These are phyloP conservation scores for Cytospora mali DNA, from an alignment of 2,329 filamentous ascomycete species.

Conservation along the genomic window DNA sequence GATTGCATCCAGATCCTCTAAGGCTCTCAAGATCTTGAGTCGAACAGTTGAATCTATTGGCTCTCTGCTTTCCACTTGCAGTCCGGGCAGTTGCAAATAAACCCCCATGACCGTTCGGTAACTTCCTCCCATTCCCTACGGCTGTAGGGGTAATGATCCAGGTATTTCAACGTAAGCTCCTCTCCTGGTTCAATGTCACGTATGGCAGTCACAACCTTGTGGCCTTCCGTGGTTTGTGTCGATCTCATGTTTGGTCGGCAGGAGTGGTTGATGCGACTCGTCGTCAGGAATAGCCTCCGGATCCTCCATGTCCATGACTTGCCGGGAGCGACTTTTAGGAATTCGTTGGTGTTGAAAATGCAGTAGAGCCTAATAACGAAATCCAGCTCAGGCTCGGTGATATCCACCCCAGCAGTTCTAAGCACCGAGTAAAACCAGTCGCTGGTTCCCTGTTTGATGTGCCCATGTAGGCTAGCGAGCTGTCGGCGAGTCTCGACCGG, in stretches of 20 bases:
- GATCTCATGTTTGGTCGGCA: conserved; percentile 16
- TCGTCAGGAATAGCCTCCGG: conserved; percentile 11
- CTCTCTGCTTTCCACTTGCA: neutral
- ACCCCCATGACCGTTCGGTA: conserved; percentile 5
- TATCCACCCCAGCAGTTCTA: neutral
- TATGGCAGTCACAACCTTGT: conserved; percentile 12
- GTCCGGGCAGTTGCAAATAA: conserved; percentile 1
- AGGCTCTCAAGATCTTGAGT: neutral
- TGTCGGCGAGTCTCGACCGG: conserved; percentile 1
- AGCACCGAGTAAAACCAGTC: conserved; percentile 9
- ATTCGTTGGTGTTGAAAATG: conserved; percentile 20
- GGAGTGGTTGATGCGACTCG: conserved; percentile 18
- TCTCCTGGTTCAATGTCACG: conserved; percentile 18
- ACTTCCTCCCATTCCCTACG: conserved; percentile 1
- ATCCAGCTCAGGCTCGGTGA: neutral
- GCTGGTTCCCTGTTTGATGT: conserved; percentile 1
- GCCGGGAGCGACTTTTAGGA: conserved; percentile 4
- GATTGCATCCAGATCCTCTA: neutral
- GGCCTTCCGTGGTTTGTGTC: conserved; percentile 13
- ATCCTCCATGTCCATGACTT: neutral
- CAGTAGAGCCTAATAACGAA: conserved; percentile 16
- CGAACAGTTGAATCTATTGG: neutral
- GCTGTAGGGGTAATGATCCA: conserved; percentile 13
- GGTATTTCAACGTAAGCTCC: conserved; percentile 13
- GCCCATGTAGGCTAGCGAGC: conserved; percentile 10